Conservation (phyloP, 768 basidiomycete species). For the Coprinopsis marcescibilis region DNA sequence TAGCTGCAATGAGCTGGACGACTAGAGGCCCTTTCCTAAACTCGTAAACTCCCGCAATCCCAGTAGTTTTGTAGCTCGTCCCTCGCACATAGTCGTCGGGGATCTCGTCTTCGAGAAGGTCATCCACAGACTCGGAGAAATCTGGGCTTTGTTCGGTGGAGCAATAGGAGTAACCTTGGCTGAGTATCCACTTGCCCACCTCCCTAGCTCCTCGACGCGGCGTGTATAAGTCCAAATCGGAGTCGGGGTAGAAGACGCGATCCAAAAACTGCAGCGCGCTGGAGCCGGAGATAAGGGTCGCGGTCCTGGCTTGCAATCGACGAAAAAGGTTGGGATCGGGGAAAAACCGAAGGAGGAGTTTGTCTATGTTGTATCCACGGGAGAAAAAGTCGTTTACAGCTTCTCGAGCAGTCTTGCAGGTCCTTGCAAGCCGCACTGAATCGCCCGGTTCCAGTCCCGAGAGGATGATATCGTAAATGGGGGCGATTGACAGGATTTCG, state of each 20-base stretch:
- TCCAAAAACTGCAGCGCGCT: conserved; percentile 10
- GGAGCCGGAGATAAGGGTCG: conserved; percentile 7
- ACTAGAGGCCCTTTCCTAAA: background rate
- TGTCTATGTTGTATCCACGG: conserved; percentile 9
- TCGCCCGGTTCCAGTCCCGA: conserved; percentile 21
- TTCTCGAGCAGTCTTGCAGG: background rate
- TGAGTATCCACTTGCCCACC: background rate
- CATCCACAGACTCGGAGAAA: background rate
- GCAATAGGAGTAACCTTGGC: conserved; percentile 5
- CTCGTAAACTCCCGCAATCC: background rate
- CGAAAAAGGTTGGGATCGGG: background rate
- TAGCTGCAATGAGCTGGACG: conserved; percentile 5
- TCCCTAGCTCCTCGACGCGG: background rate
- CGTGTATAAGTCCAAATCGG: conserved; percentile 8
- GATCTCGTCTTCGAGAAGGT: background rate
- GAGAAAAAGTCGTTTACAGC: too few species aligned
- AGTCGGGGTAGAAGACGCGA: conserved; percentile 5
- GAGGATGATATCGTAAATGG: conserved; percentile 8
- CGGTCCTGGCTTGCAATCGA: background rate
- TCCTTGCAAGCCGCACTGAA: background rate
- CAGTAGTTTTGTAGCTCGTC: background rate
- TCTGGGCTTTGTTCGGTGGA: background rate
- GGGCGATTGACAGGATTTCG: too few species aligned
- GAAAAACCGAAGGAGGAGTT: conserved; percentile 3
- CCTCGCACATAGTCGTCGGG: background rate